Evolutionary conservation across 768 basidiomycete genomes (phyloP), one percentile per base, ranked within the genome.

Genomic region (Ephemerocybe angulata): DNA sequence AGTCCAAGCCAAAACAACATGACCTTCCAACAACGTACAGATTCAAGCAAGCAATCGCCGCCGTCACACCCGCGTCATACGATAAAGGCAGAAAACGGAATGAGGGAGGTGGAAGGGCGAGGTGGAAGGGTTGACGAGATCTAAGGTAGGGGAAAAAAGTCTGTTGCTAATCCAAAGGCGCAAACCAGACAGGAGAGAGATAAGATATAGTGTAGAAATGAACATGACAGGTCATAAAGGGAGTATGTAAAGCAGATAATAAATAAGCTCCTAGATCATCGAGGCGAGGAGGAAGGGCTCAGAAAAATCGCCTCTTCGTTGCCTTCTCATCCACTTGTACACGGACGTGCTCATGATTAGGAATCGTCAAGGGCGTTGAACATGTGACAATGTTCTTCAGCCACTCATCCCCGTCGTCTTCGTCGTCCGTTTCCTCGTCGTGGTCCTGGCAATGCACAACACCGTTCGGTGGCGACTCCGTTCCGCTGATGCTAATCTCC

Each of bases 331-430:
- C 87, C 35, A 81, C 74, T 41, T 77, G 68, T 48, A 91, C 84
- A 74, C 86, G 87, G 66, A 87, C 82, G 69, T 94, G 92, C 48
- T 73, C 65, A 70, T 94, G 92, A 25, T 68, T 70, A 30, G 81
- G 78, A 15, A 57, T 56, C 7, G 68, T 68, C n/a, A 75, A 77
- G 11, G 68, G 65, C 50, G 44, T 63, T 22, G 87, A 85, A 67
- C 93, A 96, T 21, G 85, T 72, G 40, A 71, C 76, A 61, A 98
- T 84, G 57, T 69, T 73, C 74, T 81, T 84, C 56, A 99, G 64
- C 97, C 97, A 99, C 60, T 86, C 79, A 66, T 99, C 96, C 1
- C 90, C 91, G 47, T 86, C 83, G 53, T 90, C 85, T 67, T 85
- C 87, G 47, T 86, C 87, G 59, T 81, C 88, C 44, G 76, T 78